Conservation (phyloP, 805 yeast species). For the Blastobotrys mokoenaii region DNA sequence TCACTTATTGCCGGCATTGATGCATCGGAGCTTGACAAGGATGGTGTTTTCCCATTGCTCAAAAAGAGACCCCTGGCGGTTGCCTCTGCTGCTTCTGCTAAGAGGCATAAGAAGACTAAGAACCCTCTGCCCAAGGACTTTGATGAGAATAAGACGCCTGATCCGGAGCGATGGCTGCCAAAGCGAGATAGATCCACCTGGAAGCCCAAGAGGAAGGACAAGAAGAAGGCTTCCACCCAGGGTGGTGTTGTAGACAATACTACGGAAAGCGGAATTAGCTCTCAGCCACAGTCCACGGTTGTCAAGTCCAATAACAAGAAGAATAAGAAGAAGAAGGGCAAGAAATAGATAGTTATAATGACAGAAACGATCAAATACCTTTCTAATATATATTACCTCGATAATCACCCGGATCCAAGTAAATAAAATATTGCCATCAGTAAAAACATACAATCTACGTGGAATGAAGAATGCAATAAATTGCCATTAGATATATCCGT, state of each 20-base stretch:
- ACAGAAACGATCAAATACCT: too few relatives aligned
- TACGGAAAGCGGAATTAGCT: constrained; percentile 10
- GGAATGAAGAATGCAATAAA: neutral
- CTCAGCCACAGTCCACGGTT: constrained; percentile 6
- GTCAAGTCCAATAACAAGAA: constrained; percentile 14
- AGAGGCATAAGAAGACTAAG: constrained; percentile 19
- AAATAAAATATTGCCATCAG: neutral
- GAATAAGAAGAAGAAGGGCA: constrained; percentile 29
- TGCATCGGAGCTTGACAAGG: constrained; percentile 17
- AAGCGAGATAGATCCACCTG: constrained; percentile 76
- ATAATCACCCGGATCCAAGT: too few relatives aligned
- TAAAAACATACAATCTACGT: too few relatives aligned
- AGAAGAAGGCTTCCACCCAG: constrained; percentile 43
- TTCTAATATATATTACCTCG: neutral
- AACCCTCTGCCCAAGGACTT: constrained; percentile 34
- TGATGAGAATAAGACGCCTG: constrained; percentile 36
- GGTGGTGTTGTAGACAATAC: constrained; percentile 45
- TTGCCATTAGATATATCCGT: neutral
- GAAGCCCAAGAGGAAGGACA: constrained; percentile 67
- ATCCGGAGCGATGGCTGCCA: constrained; percentile 88
- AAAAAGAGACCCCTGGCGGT: constrained; percentile 19
- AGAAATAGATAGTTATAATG: constrained; percentile 17
- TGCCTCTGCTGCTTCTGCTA: constrained; percentile 19
- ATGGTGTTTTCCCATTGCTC: constrained; percentile 20
- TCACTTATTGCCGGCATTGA: constrained; percentile 21